phyloP scores from a whole-genome alignment of 2,329 filamentous ascomycete genomes.

The Neopestalotiopsis sp. region DNA sequence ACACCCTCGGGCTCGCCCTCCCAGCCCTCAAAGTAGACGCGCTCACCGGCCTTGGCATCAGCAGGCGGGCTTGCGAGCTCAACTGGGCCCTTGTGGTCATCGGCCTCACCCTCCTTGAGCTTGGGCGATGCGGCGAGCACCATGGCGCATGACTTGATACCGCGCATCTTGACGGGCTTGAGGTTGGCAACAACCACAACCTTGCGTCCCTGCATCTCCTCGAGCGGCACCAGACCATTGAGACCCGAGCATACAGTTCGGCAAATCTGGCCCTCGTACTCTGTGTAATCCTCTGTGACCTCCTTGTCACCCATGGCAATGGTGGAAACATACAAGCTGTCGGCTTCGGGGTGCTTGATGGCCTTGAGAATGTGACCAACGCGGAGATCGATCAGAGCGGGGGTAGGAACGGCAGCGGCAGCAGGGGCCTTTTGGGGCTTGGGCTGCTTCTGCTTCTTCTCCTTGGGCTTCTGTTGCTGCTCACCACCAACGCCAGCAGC shows the following conservation, averaged over 20 bases:
- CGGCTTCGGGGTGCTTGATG: slow-evolving; percentile 93
- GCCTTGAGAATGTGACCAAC: slow-evolving; percentile 98
- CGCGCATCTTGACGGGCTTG: slow-evolving; percentile 99
- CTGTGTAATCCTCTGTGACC: slow-evolving; percentile 85
- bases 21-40: slow-evolving; percentile 94
- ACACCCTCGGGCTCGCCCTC: slow-evolving; percentile 90
- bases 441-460: slow-evolving; percentile 88
- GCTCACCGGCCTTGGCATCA: slow-evolving; percentile 80
- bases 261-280: slow-evolving; percentile 89
- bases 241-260: slow-evolving; percentile 97
- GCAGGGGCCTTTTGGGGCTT: slow-evolving; percentile 74
- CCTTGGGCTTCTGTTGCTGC: slow-evolving; percentile 56
- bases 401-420: slow-evolving; percentile 77
- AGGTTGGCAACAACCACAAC: slow-evolving; percentile 96
- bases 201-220: slow-evolving; percentile 96
- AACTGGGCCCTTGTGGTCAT: slow-evolving; percentile 86
- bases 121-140: slow-evolving; percentile 92
- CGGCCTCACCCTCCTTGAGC: slow-evolving; percentile 79
- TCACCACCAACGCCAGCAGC: slow-evolving; percentile 44
- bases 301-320: slow-evolving; percentile 91
- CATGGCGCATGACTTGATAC: slow-evolving; percentile 78
- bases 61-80: slow-evolving; percentile 88
- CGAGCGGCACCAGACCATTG: slow-evolving; percentile 88
- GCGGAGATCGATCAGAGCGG: slow-evolving; percentile 88
- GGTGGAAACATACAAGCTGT: slow-evolving; percentile 93